phyloP scores from a whole-genome alignment of 805 yeast species.

The Metschnikowia drakensbergensis region DNA sequence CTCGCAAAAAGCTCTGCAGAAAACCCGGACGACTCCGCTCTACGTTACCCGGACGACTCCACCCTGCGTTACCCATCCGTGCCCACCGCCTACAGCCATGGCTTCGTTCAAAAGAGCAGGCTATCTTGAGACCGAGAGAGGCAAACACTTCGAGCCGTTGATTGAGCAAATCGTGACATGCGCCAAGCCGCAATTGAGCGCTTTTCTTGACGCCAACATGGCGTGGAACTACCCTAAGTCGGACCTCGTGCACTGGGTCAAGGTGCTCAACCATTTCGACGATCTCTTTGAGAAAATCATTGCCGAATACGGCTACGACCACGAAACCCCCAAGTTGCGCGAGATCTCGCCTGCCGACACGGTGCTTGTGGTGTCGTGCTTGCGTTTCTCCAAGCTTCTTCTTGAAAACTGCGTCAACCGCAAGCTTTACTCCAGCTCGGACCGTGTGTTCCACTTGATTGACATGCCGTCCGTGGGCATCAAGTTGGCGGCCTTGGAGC shows the following conservation, averaged over 20 bases:
- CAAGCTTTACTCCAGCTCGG: conserved; percentile 62
- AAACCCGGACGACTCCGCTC: too few relatives aligned
- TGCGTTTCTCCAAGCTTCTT: conserved; percentile 58
- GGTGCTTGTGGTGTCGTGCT: conserved; percentile 44
- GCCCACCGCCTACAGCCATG: conserved; percentile 18
- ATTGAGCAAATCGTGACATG: conserved; percentile 39
- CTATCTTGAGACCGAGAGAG: conserved; percentile 23
- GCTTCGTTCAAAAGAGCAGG: conserved; percentile 23
- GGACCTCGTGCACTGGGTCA: conserved; percentile 72
- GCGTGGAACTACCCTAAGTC: conserved; percentile 64
- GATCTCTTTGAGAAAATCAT: conserved; percentile 53
- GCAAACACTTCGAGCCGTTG: conserved; percentile 26
- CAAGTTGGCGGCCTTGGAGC: conserved; percentile 56
- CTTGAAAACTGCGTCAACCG: conserved; percentile 68
- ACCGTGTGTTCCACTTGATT: conserved; percentile 55
- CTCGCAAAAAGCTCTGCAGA: too few relatives aligned
- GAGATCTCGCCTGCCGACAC: conserved; percentile 47
- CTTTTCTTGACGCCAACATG: conserved; percentile 32
- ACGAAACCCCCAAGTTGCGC: conserved; percentile 44
- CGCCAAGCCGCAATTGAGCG: conserved; percentile 34
- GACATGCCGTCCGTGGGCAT: conserved; percentile 58
- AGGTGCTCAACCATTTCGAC: conserved; percentile 73
- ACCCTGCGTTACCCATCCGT: neutral
- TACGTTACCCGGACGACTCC: neutral
- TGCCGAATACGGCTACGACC: conserved; percentile 49